phyloP scores from a whole-genome alignment of 2,329 filamentous ascomycete genomes.

The Talaromyces sp. region DNA sequence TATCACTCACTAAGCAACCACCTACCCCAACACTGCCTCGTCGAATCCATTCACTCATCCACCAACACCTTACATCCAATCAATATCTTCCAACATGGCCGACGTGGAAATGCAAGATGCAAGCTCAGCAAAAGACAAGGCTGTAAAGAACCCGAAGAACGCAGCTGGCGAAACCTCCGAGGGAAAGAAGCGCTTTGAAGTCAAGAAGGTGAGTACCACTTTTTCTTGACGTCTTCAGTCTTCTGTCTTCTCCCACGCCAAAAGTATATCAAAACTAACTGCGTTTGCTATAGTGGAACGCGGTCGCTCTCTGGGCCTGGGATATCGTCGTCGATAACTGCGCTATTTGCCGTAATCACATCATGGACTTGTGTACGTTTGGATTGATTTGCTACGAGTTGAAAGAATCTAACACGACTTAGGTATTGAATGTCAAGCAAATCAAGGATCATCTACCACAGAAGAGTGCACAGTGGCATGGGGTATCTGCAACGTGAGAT shows the following conservation, averaged over 20 bases:
- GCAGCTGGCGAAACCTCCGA: constrained; percentile 55
- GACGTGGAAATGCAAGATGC: constrained; percentile 97
- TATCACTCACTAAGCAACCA: background rate
- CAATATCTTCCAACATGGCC: constrained; percentile 60
- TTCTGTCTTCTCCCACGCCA: background rate
- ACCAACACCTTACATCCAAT: background rate
- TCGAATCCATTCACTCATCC: background rate
- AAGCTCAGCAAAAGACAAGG: constrained; percentile 43
- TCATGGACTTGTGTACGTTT: constrained; percentile 91
- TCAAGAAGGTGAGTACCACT: constrained; percentile 76
- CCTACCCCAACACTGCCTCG: background rate
- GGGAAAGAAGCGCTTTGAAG: constrained; percentile 92
- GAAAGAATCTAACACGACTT: constrained; percentile 7
- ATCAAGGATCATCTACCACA: constrained; percentile 93
- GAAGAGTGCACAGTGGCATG: constrained; percentile 98
- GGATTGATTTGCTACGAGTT: background rate
- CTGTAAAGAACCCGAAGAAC: constrained; percentile 55
- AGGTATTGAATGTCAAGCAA: constrained; percentile 98
- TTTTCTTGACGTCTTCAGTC: constrained; percentile 7
- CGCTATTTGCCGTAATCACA: constrained; percentile 98
- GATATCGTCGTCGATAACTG: constrained; percentile 99
- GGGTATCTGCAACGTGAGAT: constrained; percentile 95
- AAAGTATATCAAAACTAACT: background rate
- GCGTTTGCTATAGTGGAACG: constrained; percentile 77
- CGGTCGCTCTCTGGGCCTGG: constrained; percentile 97